phyloP scores from a whole-genome alignment of 148 eudicot genomes.

The Persicaria maculosa region DNA sequence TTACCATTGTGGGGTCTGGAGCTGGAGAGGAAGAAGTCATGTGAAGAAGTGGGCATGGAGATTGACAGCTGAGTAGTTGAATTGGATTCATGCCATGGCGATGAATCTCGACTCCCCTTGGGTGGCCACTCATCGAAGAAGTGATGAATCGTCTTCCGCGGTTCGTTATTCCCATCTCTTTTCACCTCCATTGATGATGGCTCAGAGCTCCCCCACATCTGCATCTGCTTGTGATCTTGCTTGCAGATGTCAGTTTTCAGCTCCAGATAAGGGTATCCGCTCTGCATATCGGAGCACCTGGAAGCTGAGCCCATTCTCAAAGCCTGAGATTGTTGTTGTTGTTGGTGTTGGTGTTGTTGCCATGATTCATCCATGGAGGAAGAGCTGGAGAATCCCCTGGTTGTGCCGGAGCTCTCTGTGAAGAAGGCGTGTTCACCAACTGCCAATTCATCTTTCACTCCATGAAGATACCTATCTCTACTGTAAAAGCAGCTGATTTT shows the following conservation, averaged over 20 bases:
- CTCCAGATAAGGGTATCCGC: slow-evolving; percentile 26
- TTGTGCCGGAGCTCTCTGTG: slow-evolving; percentile 29
- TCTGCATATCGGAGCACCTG: slow-evolving; percentile 14
- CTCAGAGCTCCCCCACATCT: slow-evolving; percentile 40
- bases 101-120: slow-evolving; percentile 23
- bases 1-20: slow-evolving; percentile 28
- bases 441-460: slow-evolving; percentile 29
- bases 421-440: slow-evolving; percentile 42
- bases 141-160: slow-evolving; percentile 36
- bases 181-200: slow-evolving; percentile 27
- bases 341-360: slow-evolving; percentile 13
- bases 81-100: slow-evolving; percentile 27
- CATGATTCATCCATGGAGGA: slow-evolving; percentile 23
- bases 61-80: slow-evolving; percentile 47
- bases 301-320: not conserved
- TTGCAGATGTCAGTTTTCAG: slow-evolving; percentile 13
- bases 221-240: slow-evolving; percentile 18
- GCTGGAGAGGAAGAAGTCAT: slow-evolving; percentile 36
- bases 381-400: slow-evolving; percentile 23
- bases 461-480: slow-evolving; percentile 35
- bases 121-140: slow-evolving; percentile 48
- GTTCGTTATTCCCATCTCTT: slow-evolving; percentile 17
- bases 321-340: not conserved
- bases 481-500: slow-evolving; percentile 5
- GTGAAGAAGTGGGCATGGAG: slow-evolving; percentile 32